Base-by-base conservation (phyloP, 148 eudicot genomes). In the Rhododendron williamsianum region DNA sequence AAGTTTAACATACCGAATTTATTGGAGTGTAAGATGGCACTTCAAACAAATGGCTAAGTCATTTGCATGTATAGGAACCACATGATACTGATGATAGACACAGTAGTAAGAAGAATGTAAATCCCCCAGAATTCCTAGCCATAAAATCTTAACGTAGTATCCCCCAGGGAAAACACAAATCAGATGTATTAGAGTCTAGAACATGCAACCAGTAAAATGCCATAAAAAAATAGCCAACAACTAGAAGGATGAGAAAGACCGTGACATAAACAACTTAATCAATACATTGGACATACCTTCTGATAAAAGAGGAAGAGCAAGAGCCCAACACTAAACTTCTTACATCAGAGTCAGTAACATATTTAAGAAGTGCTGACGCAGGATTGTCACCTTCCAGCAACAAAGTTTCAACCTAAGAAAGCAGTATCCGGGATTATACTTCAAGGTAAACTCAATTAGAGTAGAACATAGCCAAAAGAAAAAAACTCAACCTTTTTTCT, bases 261-360 rank as follows among this genome's bases (percentile, higher is more conserved):
- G 33, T 46, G 65, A 74, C 74, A 18, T 35, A 8, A 56, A 86
- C 52, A 51, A 73, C 33, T 25, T 65, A 54, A 52, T 25, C 35
- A 72, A 6, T 82, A 72, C 45, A 48, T 65, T 38, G 2, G 33
- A 83, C 86, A 71, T 91, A 93, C 98, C 97, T 91, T 80, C 87
- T 78, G 46, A 94, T 85, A 65, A 89, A 92, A 85, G 87, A 90
- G 33, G 92, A 71, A n/a, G 97, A 93, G 38, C 98, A 71, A 21
- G 97, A 95, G 33, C 98, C 98, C 88, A 95, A 78, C 18, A 95
- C 98, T 85, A 95, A 90, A 87, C 91, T 93, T 86, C 84, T 88
- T 23, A 91, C 81, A 81, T 86, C 83, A 1, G 92, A 90, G 81
- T 91, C 90, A 25, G 81, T 81, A 56, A 91, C 86, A 86, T 91